phyloP scores from a whole-genome alignment of 208 protist species.

The Tetramitus jugosus region DNA sequence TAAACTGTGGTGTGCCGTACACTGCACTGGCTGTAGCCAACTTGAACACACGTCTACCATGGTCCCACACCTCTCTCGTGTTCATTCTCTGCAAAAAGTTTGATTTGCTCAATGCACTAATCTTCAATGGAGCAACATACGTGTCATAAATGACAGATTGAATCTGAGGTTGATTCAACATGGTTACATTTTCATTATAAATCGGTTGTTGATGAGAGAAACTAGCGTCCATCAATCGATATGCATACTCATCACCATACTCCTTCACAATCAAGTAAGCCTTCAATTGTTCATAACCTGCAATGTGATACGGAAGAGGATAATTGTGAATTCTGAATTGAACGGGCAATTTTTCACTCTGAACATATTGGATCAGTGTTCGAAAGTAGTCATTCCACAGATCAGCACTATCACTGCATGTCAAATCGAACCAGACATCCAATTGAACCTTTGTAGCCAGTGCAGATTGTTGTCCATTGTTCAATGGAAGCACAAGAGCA shows the following conservation, averaged over 20 bases:
- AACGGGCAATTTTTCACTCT: neutral
- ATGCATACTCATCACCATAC: neutral
- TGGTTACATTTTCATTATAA: neutral
- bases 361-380: neutral
- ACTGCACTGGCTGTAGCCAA: neutral
- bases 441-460: too few relatives aligned
- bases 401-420: neutral
- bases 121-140: neutral
- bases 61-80: neutral
- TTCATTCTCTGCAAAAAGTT: neutral
- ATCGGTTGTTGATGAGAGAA: neutral
- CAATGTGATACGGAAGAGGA: neutral
- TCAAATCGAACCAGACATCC: neutral
- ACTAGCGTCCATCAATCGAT: neutral
- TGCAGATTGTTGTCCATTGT: too few relatives aligned
- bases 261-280: neutral
- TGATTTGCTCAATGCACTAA: neutral
- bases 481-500: too few relatives aligned
- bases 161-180: neutral
- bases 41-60: neutral
- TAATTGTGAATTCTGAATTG: neutral
- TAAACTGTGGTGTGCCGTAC: neutral
- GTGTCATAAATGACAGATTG: neutral
- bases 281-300: neutral
- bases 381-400: neutral